Percentiles rank a stretch among this genome's conserved stretches.
Conservation (phyloP, 345 rosid genomes). For the Boechera stricta region DNA sequence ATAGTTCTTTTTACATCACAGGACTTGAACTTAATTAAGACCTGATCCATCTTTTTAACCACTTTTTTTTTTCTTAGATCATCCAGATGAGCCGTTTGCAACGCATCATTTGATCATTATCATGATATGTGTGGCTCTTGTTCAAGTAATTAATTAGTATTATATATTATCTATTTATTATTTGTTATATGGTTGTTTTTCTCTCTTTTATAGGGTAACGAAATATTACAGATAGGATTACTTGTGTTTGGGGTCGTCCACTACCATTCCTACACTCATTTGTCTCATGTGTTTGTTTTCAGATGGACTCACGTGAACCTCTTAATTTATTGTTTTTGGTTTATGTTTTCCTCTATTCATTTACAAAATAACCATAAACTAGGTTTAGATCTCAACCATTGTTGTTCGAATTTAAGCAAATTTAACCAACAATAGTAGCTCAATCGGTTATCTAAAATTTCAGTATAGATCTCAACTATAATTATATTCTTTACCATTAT, state of each 20-base stretch:
- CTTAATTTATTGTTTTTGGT: constrained; percentile 11
- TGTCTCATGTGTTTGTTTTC: constrained; percentile 37
- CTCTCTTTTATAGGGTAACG: not conserved
- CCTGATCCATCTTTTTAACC: not conserved
- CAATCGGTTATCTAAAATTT: not conserved
- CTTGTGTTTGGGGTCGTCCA: constrained; percentile 30
- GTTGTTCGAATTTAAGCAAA: not conserved
- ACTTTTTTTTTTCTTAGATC: not conserved
- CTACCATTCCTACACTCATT: constrained; percentile 31
- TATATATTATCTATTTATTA: not conserved
- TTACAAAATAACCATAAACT: not conserved
- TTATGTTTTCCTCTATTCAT: not conserved
- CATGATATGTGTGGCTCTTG: constrained; percentile 25
- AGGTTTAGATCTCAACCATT: not conserved
- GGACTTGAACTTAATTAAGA: not conserved
- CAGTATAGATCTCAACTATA: not conserved
- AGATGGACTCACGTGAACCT: constrained; percentile 38
- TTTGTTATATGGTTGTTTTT: constrained; percentile 6
- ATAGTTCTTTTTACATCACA: not conserved
- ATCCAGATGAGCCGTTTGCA: not conserved
- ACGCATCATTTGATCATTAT: constrained; percentile 7
- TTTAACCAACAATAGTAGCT: not conserved
- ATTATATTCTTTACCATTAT: not conserved
- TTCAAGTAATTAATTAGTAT: not conserved
- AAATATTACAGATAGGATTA: constrained; percentile 15